These are phyloP conservation scores for Passalora sequoiae DNA, from an alignment of 2,329 filamentous ascomycete species.

Conservation along the genomic window DNA sequence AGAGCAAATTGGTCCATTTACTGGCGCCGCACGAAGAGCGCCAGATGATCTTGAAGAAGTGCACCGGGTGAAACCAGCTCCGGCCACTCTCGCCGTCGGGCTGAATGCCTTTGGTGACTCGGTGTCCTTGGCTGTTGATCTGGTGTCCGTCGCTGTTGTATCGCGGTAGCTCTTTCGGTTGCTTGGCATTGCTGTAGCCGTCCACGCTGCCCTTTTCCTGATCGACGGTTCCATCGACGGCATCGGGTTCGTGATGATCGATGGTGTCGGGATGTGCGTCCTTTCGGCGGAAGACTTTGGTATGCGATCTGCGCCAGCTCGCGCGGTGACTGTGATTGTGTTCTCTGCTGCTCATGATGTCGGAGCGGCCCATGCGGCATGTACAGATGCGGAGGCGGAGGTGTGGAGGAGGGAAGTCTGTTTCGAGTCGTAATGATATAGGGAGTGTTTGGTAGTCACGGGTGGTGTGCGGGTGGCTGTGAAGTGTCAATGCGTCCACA, in stretches of 20 bases:
- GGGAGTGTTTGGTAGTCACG: no score
- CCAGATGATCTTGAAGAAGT: conserved; percentile 43
- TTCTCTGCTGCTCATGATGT: conserved; percentile 8
- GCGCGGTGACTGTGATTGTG: not conserved
- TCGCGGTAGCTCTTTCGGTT: conserved; percentile 15
- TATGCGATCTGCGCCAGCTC: conserved; percentile 3
- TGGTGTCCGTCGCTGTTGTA: conserved; percentile 26
- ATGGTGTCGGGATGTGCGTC: conserved; percentile 17
- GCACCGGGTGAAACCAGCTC: conserved; percentile 40
- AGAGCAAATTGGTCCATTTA: conserved; percentile 46
- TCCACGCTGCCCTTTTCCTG: conserved; percentile 12
- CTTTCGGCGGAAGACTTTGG: conserved; percentile 20
- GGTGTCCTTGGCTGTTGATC: conserved; percentile 44
- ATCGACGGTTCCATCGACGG: conserved; percentile 10
- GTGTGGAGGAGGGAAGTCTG: no score
- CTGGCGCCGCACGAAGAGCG: conserved; percentile 43
- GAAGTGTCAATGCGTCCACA: no score
- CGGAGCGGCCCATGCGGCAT: not conserved
- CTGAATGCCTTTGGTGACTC: conserved; percentile 40
- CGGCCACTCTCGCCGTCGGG: conserved; percentile 46
- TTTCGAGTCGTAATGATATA: no score
- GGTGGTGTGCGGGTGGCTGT: no score
- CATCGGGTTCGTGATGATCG: conserved; percentile 9
- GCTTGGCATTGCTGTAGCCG: conserved; percentile 7
- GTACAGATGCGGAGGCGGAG: no score